Evolutionary conservation across 176 grass and related monocot species (phyloP).

Genomic region (Carex parvula): DNA sequence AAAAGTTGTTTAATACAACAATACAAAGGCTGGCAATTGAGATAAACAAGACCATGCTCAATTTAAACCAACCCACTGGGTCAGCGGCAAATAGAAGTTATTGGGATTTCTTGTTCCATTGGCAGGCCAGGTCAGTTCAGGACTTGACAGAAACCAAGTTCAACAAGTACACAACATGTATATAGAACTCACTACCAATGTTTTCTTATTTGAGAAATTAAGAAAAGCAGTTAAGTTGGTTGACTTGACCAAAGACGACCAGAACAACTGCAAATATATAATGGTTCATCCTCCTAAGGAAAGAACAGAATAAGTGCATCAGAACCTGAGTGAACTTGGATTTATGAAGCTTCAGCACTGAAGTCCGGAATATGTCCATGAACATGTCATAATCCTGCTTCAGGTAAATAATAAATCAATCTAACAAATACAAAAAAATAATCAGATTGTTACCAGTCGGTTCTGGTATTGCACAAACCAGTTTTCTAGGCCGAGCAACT

Average conservation of each 20-base stretch:
- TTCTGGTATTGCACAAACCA: background rate
- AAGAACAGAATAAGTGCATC: background rate
- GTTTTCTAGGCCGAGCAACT: background rate
- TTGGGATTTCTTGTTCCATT: background rate
- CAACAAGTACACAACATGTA: slow-evolving; percentile 5
- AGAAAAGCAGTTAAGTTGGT: slow-evolving; percentile 20
- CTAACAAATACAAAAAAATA: slow-evolving; percentile 2
- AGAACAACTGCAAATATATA: background rate
- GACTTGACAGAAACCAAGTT: background rate
- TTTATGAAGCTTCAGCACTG: slow-evolving; percentile 74
- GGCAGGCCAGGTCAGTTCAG: background rate
- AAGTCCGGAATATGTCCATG: slow-evolving; percentile 54
- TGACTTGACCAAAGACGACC: background rate
- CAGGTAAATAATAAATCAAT: slow-evolving; percentile 31
- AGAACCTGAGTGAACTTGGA: slow-evolving; percentile 82
- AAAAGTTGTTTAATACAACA: background rate
- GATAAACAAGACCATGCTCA: slow-evolving; percentile 8
- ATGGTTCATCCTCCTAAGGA: background rate
- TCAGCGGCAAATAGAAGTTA: background rate
- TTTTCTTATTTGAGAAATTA: slow-evolving; percentile 8
- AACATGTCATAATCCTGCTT: slow-evolving; percentile 64
- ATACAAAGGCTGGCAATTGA: background rate
- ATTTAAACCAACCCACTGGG: background rate
- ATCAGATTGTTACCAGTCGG: background rate
- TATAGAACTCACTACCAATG: background rate